These are phyloP conservation scores for Aspergillus terreus DNA, from an alignment of 2,329 filamentous ascomycete species.

Conservation along the genomic window DNA sequence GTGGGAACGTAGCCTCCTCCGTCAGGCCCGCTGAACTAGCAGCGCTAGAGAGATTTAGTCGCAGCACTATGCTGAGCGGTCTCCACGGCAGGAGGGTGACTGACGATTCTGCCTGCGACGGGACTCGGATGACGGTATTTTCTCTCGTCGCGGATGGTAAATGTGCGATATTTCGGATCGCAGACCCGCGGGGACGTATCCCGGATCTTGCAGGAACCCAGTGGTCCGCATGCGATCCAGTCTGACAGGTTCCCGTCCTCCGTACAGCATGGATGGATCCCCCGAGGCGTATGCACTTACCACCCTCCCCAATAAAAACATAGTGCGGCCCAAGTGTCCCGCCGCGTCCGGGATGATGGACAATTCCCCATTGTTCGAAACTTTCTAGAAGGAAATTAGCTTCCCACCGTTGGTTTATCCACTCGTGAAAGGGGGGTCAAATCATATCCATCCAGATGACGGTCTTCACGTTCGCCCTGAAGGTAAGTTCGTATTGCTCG, in stretches of 20 bases:
- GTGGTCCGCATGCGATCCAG: too few relatives aligned
- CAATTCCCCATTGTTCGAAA: constrained; percentile 20
- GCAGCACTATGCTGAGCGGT: not conserved
- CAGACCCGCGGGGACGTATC: too few relatives aligned
- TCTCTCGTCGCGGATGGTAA: too few relatives aligned
- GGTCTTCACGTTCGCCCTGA: too few relatives aligned
- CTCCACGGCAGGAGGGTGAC: too few relatives aligned
- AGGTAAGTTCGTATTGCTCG: too few relatives aligned
- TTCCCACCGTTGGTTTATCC: constrained; percentile 23
- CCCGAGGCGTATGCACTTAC: not conserved
- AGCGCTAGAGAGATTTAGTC: constrained; percentile 8
- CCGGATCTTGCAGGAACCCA: too few relatives aligned
- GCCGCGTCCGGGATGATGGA: constrained; percentile 1
- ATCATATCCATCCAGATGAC: too few relatives aligned
- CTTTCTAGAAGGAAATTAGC: constrained; percentile 35
- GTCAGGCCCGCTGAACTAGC: constrained; percentile 13
- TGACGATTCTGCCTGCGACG: too few relatives aligned
- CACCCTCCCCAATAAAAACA: not conserved
- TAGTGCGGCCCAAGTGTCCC: constrained; percentile 1
- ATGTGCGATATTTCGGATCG: too few relatives aligned
- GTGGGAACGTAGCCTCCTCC: constrained; percentile 11
- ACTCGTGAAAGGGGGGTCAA: constrained; percentile 13
- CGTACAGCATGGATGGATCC: not conserved
- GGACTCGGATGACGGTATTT: too few relatives aligned
- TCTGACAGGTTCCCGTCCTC: too few relatives aligned